Evolutionary conservation across 2,329 filamentous ascomycete species (phyloP).

Genomic region (Aulographum hederae): DNA sequence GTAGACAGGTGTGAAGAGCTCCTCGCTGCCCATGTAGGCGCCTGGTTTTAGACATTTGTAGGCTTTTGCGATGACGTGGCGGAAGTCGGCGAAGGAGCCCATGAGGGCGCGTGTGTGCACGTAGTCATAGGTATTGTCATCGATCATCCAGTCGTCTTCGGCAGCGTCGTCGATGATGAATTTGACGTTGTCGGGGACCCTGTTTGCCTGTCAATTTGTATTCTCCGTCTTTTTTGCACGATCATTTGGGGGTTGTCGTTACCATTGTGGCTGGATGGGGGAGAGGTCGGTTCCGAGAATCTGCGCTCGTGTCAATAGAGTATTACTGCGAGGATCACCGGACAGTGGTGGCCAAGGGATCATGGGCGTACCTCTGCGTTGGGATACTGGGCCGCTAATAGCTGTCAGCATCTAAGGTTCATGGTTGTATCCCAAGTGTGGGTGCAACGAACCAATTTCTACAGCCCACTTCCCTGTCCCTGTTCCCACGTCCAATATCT

Average conservation of each 20-base stretch:
- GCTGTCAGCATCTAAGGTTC: background rate
- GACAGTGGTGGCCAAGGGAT: conserved; percentile 5
- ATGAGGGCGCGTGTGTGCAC: conserved; percentile 41
- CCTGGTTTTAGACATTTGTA: conserved; percentile 37
- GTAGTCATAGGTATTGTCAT: conserved; percentile 33
- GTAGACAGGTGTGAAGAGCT: conserved; percentile 23
- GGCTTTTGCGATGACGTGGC: conserved; percentile 32
- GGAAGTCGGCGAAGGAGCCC: conserved; percentile 39
- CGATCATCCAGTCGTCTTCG: conserved; percentile 37
- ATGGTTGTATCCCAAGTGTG: conserved; percentile 1
- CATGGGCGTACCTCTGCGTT: conserved; percentile 11
- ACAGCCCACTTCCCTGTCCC: conserved; percentile 23
- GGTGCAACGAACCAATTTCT: conserved; percentile 18
- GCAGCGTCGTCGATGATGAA: conserved; percentile 57
- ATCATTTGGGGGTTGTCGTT: too few species aligned
- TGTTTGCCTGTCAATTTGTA: too few species aligned
- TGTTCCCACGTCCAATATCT: conserved; percentile 22
- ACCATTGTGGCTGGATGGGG: conserved; percentile 20
- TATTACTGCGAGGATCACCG: too few species aligned
- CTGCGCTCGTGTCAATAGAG: conserved; percentile 9
- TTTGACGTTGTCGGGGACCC: conserved; percentile 53
- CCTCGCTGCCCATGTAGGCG: conserved; percentile 28
- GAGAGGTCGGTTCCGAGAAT: conserved; percentile 23
- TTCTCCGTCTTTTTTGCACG: background rate
- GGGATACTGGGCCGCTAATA: conserved; percentile 15